Evolutionary conservation across 257 asterid genomes (phyloP), one percentile per base, ranked within the genome.

Genomic region (Nicotiana knightiana): DNA sequence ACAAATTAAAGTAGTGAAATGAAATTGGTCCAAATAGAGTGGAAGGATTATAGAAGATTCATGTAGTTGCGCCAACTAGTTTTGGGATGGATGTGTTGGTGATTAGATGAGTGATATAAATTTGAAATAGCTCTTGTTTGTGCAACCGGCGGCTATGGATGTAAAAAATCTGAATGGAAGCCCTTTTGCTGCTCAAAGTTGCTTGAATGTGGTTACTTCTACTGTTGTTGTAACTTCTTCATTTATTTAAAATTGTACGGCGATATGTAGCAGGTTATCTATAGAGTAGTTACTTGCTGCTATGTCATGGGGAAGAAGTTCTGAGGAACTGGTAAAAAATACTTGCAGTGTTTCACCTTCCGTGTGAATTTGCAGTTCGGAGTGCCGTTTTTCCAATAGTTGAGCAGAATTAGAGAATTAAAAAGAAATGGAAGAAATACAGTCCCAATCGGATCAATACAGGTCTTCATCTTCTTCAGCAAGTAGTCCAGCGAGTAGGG

Each of bases 381-480:
- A 53, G 32, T 37, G 48, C 48, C 48, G 9, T 43, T 43, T 43
- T 43, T 43, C 48, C 48, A 43, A 8, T 43, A 82, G 76, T 78
- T 73, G 79, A 61, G 32, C 67, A 65, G 84, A 79, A 62, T 55
- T 67, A 32, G 53, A 73, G 84, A 64, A 76, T 84, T 37, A 48
- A 71, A 81, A 85, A 26, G 26, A 51, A 83, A 96, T 96, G 99
- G 98, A 96, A 87, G 99, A 96, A 86, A 96, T 96, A 87, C 98
- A 96, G 77, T 90, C 99, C 35, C 99, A 94, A 28, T 89, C 97
- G 0, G 99, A 96, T 90, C 97, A 92, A 65, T 96, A 96, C 76
- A 87, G 97, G 82, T 96, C 98, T 70, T 94, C 99, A 4, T 96
- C 99, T 16, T 96, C 99, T 82, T 93, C 98, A 1, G 97, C 98